These are phyloP conservation scores for Bipolaris victoriae DNA, from an alignment of 2,329 filamentous ascomycete genomes.

Conservation along the genomic window DNA sequence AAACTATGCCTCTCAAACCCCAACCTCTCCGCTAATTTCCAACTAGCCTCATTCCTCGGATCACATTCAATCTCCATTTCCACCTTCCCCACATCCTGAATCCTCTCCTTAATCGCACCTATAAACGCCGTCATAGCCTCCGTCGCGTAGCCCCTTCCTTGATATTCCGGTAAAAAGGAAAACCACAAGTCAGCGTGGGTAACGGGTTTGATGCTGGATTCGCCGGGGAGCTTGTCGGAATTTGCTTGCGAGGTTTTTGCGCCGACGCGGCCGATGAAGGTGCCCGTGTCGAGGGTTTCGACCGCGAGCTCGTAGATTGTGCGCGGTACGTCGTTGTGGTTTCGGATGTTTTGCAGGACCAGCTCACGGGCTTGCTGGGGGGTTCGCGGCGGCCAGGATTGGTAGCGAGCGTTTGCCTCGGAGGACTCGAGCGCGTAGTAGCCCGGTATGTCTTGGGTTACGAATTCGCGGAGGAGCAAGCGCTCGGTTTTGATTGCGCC, in stretches of 20 bases:
- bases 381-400: slow-evolving; percentile 34
- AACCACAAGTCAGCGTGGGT: slow-evolving; percentile 39
- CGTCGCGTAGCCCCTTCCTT: slow-evolving; percentile 39
- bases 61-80: slow-evolving; percentile 47
- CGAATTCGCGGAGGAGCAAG: slow-evolving; percentile 38
- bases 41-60: slow-evolving; percentile 39
- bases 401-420: slow-evolving; percentile 37
- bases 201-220: slow-evolving; percentile 5
- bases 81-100: slow-evolving; percentile 16
- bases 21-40: slow-evolving; percentile 40
- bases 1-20: slow-evolving; percentile 37
- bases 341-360: slow-evolving; percentile 27
- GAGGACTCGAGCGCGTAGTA: slow-evolving; percentile 36
- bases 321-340: slow-evolving; percentile 22
- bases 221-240: slow-evolving; percentile 11
- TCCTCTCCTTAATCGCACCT: slow-evolving; percentile 16
- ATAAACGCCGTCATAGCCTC: slow-evolving; percentile 42
- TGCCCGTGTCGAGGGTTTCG: slow-evolving; percentile 12
- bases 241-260: slow-evolving; percentile 22
- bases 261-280: slow-evolving; percentile 41
- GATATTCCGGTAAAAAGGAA: slow-evolving; percentile 33
- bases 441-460: slow-evolving; percentile 23
- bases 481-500: slow-evolving; percentile 30
- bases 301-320: slow-evolving; percentile 41
- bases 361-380: slow-evolving; percentile 26